Evolutionary conservation across 148 eudicot genomes (phyloP).

Genomic region (Fallopia convolvulus): DNA sequence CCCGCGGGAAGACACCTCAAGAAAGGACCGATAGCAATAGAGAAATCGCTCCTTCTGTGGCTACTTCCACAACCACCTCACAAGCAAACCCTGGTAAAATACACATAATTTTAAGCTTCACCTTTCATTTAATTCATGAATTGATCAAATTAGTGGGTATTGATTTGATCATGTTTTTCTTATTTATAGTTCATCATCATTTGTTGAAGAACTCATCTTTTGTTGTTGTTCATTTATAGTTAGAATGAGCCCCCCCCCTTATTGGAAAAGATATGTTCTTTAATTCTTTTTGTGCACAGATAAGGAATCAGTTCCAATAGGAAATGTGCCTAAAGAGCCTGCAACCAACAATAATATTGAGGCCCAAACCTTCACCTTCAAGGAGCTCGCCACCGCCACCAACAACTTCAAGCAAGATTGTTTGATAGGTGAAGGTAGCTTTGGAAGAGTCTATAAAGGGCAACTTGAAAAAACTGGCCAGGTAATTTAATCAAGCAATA

Average conservation of each 20-base stretch:
- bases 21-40: conserved; percentile 17
- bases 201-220: not conserved
- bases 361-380: conserved; percentile 59
- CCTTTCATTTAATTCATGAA: not conserved
- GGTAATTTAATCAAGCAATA: conserved; percentile 22
- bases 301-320: not conserved
- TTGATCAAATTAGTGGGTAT: not conserved
- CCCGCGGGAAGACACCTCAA: conserved; percentile 11
- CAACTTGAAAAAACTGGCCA: conserved; percentile 37
- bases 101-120: not conserved
- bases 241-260: not conserved
- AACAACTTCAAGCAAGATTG: conserved; percentile 62
- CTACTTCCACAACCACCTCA: conserved; percentile 19
- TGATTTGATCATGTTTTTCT: too few relatives aligned
- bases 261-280: not conserved
- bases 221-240: not conserved
- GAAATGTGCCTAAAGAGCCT: conserved; percentile 10
- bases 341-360: conserved; percentile 38
- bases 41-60: conserved; percentile 17
- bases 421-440: conserved; percentile 64
- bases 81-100: conserved; percentile 17
- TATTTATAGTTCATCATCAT: too few relatives aligned
- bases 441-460: conserved; percentile 69
- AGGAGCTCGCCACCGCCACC: conserved; percentile 63
- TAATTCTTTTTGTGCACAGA: conserved; percentile 15